Percentiles rank a stretch among this genome's conserved stretches.
These are phyloP conservation scores for Penicillium glabrum DNA, from an alignment of 2,329 filamentous ascomycete genomes.

Conservation along the genomic window DNA sequence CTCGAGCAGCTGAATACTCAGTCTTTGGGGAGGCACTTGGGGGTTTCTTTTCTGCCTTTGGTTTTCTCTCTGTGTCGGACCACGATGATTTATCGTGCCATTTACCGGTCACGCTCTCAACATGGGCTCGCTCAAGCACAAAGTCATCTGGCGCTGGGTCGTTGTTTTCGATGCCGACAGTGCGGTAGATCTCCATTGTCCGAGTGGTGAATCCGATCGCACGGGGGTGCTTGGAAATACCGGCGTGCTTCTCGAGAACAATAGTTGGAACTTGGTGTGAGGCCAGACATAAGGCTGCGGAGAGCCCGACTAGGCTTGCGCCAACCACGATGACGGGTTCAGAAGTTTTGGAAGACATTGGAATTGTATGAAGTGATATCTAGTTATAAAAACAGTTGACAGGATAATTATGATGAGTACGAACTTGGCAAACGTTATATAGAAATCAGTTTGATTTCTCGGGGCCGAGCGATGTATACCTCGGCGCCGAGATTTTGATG, in stretches of 20 bases:
- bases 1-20: slow-evolving; percentile 24
- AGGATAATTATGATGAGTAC: neutral
- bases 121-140: slow-evolving; percentile 21
- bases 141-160: slow-evolving; percentile 19
- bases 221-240: slow-evolving; percentile 39
- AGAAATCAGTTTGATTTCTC: neutral
- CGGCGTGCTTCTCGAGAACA: slow-evolving; percentile 39
- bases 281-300: slow-evolving; percentile 39
- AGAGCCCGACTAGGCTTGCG: slow-evolving; percentile 42
- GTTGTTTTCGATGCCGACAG: slow-evolving; percentile 27
- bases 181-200: slow-evolving; percentile 40
- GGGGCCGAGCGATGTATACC: neutral
- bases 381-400: neutral
- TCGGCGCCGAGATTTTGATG: neutral
- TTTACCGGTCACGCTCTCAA: slow-evolving; percentile 18
- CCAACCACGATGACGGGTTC: slow-evolving; percentile 40
- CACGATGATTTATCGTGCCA: slow-evolving; percentile 21
- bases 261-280: slow-evolving; percentile 31
- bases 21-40: slow-evolving; percentile 10
- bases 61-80: slow-evolving; percentile 14
- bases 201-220: slow-evolving; percentile 39
- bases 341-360: neutral
- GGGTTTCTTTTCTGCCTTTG: neutral
- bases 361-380: neutral
- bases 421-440: neutral